Evolutionary conservation across 1,284 basidiomycete genomes (phyloP), one percentile per base, ranked within the genome.

Genomic region (Boletus sp.): DNA sequence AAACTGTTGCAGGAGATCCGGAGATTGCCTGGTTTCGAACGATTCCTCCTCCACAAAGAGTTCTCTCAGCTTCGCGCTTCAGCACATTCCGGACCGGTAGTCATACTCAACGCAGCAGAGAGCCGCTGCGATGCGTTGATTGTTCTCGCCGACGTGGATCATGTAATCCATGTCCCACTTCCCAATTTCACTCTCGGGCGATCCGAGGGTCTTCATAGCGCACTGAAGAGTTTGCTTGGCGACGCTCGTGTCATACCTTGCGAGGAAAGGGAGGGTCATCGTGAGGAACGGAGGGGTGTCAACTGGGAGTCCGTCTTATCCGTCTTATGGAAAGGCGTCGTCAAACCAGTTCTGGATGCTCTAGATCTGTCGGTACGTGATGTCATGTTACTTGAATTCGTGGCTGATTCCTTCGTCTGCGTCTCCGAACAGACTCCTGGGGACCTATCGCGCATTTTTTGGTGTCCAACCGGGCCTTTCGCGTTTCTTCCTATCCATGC

Each of bases 31-130:
- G 51, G 60, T 15, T 62, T 62, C 11, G 51, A 62, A 35, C 55
- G 48, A 39, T 62, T 61, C 31, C 48, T 61, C 15, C 29, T 58
- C 9, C 36, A 45, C 12, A 61, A 51, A 49, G 42, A 46, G 1
- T 48, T 58, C 18, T 35, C 50, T 27, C 55, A 57, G 47, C 46
- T 61, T 9, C 42, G 44, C 8, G 36, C 39, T 9, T 51, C 60
- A 7, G 54, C 54, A 13, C 60, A 45, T 16, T 49, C 60, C 4
- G 60, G 60, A 36, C 59, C 54, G n/a, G 50, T 61, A 6, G 60
- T 53, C n/a, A 45, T 61, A 8, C 46, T 61, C 35, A 61, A 58
- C 2, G 60, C 54, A 36, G 59, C 41, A 2, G n/a, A 49, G 15
- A 20, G 20, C 20, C 48, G 54, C 2, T 61, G 60, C 22, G 60